Base-by-base conservation (phyloP, 805 yeast species). In the Ogataea nitratoaversa region DNA sequence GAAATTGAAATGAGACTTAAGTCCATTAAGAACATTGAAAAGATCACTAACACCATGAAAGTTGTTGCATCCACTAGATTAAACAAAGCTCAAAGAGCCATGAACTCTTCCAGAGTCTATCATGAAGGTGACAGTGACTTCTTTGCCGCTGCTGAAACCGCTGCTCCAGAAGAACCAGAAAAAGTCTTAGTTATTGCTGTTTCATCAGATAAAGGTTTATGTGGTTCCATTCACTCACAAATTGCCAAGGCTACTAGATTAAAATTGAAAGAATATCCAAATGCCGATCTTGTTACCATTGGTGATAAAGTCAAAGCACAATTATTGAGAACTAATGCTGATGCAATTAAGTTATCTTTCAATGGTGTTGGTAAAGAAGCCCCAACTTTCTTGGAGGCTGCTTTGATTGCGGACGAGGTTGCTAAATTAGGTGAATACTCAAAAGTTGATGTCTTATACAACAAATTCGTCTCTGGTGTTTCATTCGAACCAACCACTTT, bases 41-140 rank as follows among this genome's bases (percentile, higher is more conserved):
- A 93, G 77, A 93, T 93, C 74, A 93, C 99, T 72, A 93, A 93
- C 74, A 93, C 99, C 69, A 93, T 93, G 98, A 93, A 90, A 78
- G 84, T 93, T 71, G 99, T 93, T 60, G 99, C 99, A 31, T 91
- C 98, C 31, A 93, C 99, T 56, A 84, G 96, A 73, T 79, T 93
- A 67, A 76, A 79, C 65, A 89, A 86, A 72, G 99, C 99, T 47
- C 96, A 89, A 71, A 85, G 83, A 68, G 95, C 97, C 47, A 91
- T 89, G 89, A 72, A 74, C 54, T 78, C 86, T 37, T 84, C 97
- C 37, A 82, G 95, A 67, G 83, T 78, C 46, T 91, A 86, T 76
- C 82, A 82, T 62, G 74, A 76, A 56, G 81, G 90, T 44, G 95
- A 89, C 62, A 55, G 72, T 47, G 88, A 84, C 63, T 87, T 93